Evolutionary conservation across 1,284 basidiomycete species (phyloP), one percentile per base, ranked within the genome.

Genomic region (Volvariella volvacea): DNA sequence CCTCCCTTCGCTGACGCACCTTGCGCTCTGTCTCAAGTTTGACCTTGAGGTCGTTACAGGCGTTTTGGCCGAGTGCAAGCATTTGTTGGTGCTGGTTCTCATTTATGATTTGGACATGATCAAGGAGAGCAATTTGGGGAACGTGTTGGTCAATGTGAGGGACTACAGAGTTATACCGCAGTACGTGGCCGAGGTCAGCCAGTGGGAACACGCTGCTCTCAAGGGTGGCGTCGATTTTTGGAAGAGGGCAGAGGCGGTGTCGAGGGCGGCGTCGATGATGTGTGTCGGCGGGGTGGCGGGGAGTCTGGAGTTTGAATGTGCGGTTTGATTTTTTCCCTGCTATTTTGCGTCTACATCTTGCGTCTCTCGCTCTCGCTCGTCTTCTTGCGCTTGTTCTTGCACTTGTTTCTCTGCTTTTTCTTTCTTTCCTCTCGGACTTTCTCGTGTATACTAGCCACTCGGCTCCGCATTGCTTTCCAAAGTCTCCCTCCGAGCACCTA

Each of bases 31-130:
- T n/a, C 19, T 36, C 34, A 16, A 16, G 8, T 36, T 36, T n/a
- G 34, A 36, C 34, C 34, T 20, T 8, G 34, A 36, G 19, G 34
- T 36, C 19, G 34, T 36, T 20, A 20, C 6, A 36, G 34, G 34
- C 14, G 14, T 15, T 15, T 36, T 36, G 19, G 19, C 4, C 7
- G n/a, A 36, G 8, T 36, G 34, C 19, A 15, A 36, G 34, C 6
- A 36, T 8, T n/a, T 36, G 7, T 8, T 16, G 34, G n/a, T 36
- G 19, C n/a, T 36, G 34, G 34, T 36, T 6, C 19, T 36, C 7
- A 20, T 36, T 20, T 36, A 36, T n/a, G 34, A 36, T 36, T 36
- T 20, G 34, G 34, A 36, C 19, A 36, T 20, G 34, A 36, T 36
- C 19, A 36, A 16, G 34, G 19, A 20, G n/a, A 36, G 34, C 19